Evolutionary conservation across 106 monocot genomes (phyloP), one percentile per base, ranked within the genome.

Genomic region (Platanthera zijinensis): DNA sequence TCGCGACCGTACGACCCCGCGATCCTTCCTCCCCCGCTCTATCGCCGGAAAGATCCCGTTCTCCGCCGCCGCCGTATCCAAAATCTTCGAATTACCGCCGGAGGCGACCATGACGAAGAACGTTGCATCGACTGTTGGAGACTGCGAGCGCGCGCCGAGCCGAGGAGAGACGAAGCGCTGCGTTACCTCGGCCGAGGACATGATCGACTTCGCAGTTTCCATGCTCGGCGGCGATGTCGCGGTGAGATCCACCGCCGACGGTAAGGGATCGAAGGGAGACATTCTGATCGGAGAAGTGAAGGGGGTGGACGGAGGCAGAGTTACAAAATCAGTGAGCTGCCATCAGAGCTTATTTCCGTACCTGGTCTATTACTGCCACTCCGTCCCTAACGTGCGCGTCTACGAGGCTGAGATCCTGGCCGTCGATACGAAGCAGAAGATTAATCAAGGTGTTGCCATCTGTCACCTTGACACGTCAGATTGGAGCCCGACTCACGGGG

Each of bases 291-390:
- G 92, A 0, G 32, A 82, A 8, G 88, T 92, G 3, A 77, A 19
- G 22, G 89, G 91, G 6, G 75, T 92, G 45, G 82, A 92, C 59
- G 95, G 90, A 5, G 92, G 95, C 3, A 71, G 66, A 50, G 86
- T 88, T 10, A 95, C 92, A 22, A 63, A 62, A 46, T 85, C 95
- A 5, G 95, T 92, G 69, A 92, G 92, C 7, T 95, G 95, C 68
- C 95, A 95, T 81, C 95, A 95, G 88, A 95, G 95, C 77, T 51
- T 95, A 74, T 95, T 92, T 80, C 95, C 95, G 0, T 95, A 88
- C 82, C 74, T 90, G 76, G 85, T 90, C 10, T 95, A 95, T 83
- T 95, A 95, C 78, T 95, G 95, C 73, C 95, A 95, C 84, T 84
- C 88, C 6, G 95, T 95, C 25, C 95, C 95, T 1, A 82, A 83